Evolutionary conservation across 352 stramenopile species (phyloP), one percentile per base, ranked within the genome.

Genomic region (Globisporangium perplexum): DNA sequence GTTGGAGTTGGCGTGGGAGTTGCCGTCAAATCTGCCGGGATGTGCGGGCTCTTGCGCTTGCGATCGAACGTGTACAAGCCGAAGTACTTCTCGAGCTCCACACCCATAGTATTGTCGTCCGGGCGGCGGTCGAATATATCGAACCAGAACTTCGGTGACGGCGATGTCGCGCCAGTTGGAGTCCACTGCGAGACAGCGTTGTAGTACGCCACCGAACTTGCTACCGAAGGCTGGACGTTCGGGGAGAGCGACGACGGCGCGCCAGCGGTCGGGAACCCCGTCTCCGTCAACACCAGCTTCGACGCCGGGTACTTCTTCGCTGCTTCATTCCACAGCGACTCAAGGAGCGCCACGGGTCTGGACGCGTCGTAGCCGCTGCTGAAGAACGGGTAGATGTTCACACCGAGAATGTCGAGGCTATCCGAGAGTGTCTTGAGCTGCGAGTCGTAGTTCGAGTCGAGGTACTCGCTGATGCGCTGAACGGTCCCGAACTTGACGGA

Each of bases 61-160:
- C 65, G 66, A 50, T 73, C 62, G 60, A 68, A 68, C 49, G 66
- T 80, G 57, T 72, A 82, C 33, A 85, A 65, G 33, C 76, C 76
- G 59, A 87, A 87, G 56, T 80, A 67, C 47, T 60, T 62, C 52
- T 87, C 76, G 11, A 71, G 66, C 44, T 81, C 66, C 7, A 59
- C 62, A 2, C 50, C 30, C 47, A 71, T 66, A 1, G 49, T 70
- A 22, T 64, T 64, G 44, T 84, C 76, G 58, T 82, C 73, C 14
- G 63, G 62, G 31, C 67, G 69, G 36, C 73, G 70, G 46, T 87
- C 73, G 47, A 85, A 87, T 26, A 75, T 57, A 45, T 70, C 65
- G 58, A 83, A 85, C 71, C 73, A 85, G 58, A 87, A 87, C 53
- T 63, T 74, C 30, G 48, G 54, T n/a, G 11, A 51, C 42, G 11